Percentiles rank a stretch among this genome's conserved stretches.
Conservation (phyloP, 495 filamentous ascomycete species). For the Aspergillus mulundensis region DNA sequence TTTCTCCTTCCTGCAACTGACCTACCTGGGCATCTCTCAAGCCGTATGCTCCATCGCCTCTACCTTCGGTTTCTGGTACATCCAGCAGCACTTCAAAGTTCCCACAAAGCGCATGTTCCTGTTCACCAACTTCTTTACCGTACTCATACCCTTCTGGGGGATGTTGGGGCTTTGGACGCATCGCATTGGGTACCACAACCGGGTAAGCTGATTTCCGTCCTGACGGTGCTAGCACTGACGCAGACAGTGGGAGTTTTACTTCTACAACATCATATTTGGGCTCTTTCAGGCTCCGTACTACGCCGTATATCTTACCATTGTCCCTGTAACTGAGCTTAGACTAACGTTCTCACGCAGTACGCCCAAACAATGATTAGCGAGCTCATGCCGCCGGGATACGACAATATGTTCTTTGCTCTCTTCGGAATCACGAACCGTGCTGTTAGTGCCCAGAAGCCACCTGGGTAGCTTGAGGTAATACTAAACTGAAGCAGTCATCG, state of each 20-base stretch:
- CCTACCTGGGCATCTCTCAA: constrained; percentile 46
- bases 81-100: constrained; percentile 46
- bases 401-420: constrained; percentile 52
- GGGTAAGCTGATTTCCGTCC: constrained; percentile 20
- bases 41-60: constrained; percentile 41
- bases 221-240: neutral
- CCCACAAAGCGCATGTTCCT: constrained; percentile 49
- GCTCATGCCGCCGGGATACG: constrained; percentile 46
- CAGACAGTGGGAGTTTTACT: constrained; percentile 45
- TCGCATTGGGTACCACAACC: constrained; percentile 44
- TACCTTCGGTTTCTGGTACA: constrained; percentile 50
- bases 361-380: constrained; percentile 53
- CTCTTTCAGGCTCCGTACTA: constrained; percentile 51
- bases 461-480: neutral
- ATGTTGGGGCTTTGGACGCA: constrained; percentile 49
- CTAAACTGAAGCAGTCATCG: constrained; percentile 33
- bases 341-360: constrained; percentile 26
- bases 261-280: constrained; percentile 48
- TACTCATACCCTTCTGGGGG: constrained; percentile 49
- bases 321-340: neutral
- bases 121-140: constrained; percentile 45
- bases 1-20: constrained; percentile 48
- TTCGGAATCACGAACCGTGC: constrained; percentile 51
- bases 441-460: constrained; percentile 24
- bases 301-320: constrained; percentile 26